Percentiles rank a stretch among this genome's conserved stretches.
Evolutionary conservation across 441 rosid species (phyloP).

Genomic region (Erysimum cheiri): DNA sequence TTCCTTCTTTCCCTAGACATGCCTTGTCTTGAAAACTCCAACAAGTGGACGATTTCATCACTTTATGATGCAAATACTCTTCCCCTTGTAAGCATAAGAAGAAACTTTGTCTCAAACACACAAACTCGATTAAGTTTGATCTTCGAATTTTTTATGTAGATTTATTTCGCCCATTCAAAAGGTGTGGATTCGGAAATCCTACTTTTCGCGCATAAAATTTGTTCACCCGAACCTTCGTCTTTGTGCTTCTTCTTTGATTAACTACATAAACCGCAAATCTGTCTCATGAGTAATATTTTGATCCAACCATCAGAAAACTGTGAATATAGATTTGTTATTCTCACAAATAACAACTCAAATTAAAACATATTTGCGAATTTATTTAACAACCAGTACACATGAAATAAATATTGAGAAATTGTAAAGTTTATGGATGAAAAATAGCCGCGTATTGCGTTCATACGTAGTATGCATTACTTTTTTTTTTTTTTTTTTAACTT

Average conservation of each 20-base stretch:
- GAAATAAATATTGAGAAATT: background rate
- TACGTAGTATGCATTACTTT: background rate
- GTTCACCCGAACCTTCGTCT: background rate
- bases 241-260: background rate
- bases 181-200: background rate
- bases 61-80: background rate
- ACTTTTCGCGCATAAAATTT: background rate
- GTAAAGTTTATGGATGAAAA: background rate
- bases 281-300: background rate
- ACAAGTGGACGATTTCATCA: background rate
- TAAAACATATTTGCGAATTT: background rate
- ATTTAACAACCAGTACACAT: background rate
- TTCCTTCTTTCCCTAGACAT: background rate
- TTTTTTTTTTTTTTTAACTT: too few species aligned
- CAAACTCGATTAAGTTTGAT: background rate
- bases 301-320: background rate
- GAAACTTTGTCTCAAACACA: background rate
- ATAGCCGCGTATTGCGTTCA: conserved; percentile 8
- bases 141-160: too few species aligned
- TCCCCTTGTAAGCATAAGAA: background rate
- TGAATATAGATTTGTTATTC: background rate
- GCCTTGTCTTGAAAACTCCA: background rate
- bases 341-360: background rate
- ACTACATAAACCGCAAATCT: background rate
- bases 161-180: background rate